A percentile compares a stretch with the other conserved stretches of the same genome.
Evolutionary conservation across 2,329 filamentous ascomycete species (phyloP).

Genomic region (Fusarium mexicanum): DNA sequence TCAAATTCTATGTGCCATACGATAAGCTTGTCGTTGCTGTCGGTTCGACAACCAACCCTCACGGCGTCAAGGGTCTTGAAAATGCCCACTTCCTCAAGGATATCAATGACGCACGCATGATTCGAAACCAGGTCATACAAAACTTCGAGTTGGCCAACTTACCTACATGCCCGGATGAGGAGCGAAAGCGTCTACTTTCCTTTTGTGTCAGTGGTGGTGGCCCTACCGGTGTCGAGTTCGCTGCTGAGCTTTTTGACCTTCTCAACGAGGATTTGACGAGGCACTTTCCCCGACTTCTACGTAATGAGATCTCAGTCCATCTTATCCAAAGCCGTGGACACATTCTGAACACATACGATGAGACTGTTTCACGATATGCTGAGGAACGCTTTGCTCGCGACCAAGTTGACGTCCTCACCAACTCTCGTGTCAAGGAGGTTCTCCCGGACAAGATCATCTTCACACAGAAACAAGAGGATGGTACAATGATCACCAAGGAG

Average conservation of each 20-base stretch:
- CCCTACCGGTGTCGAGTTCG: conserved; percentile 78
- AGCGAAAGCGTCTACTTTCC: conserved; percentile 86
- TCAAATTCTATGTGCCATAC: conserved; percentile 92
- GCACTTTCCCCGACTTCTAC: conserved; percentile 87
- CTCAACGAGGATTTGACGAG: conserved; percentile 90
- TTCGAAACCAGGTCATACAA: conserved; percentile 86
- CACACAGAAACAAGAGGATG: conserved; percentile 80
- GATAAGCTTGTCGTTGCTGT: conserved; percentile 96
- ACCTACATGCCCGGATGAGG: conserved; percentile 90
- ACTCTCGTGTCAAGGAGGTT: conserved; percentile 92
- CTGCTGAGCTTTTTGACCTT: conserved; percentile 94
- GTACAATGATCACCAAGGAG: conserved; percentile 84
- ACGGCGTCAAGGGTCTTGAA: conserved; percentile 94
- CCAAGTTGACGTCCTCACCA: conserved; percentile 89
- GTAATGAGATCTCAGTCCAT: conserved; percentile 97
- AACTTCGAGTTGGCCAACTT: conserved; percentile 92
- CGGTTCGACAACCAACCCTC: conserved; percentile 90
- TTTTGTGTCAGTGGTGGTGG: conserved; percentile 97
- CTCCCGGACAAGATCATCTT: conserved; percentile 85
- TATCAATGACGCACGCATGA: conserved; percentile 88
- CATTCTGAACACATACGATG: conserved; percentile 98
- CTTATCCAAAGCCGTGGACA: conserved; percentile 94
- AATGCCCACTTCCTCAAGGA: conserved; percentile 96
- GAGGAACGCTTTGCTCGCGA: conserved; percentile 92
- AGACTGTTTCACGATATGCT: conserved; percentile 90